phyloP scores from a whole-genome alignment of 2,329 filamentous ascomycete species.

The Penicillium hesseltinei region DNA sequence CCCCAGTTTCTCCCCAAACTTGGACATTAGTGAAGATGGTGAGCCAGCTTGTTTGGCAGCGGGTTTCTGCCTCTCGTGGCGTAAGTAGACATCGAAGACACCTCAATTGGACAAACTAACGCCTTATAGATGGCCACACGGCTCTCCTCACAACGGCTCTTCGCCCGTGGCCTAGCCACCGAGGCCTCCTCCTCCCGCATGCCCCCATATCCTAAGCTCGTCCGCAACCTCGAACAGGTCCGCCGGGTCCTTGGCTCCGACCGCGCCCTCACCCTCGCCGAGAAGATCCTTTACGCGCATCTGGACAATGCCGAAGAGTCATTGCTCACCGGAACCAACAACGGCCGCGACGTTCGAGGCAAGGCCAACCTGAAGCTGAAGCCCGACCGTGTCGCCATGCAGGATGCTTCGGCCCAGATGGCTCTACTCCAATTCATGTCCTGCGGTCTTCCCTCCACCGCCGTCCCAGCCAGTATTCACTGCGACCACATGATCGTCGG shows the following conservation, averaged over 20 bases:
- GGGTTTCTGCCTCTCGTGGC: constrained; percentile 38
- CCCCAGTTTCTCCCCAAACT: constrained; percentile 16
- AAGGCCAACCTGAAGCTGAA: constrained; percentile 94
- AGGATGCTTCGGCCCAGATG: constrained; percentile 98
- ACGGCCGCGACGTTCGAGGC: constrained; percentile 80
- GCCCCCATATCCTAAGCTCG: constrained; percentile 79
- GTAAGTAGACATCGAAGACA: constrained; percentile 26
- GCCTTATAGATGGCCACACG: constrained; percentile 33
- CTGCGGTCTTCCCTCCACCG: constrained; percentile 82
- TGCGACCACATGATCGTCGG: constrained; percentile 99
- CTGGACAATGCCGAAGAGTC: constrained; percentile 86
- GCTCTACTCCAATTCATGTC: constrained; percentile 98
- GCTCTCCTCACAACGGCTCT: constrained; percentile 32
- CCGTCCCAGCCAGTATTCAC: constrained; percentile 95
- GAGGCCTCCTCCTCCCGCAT: constrained; percentile 54
- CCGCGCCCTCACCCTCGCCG: constrained; percentile 75
- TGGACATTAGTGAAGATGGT: constrained; percentile 31
- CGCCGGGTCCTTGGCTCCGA: constrained; percentile 65
- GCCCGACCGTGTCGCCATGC: constrained; percentile 97
- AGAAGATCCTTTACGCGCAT: constrained; percentile 98
- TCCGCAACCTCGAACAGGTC: constrained; percentile 73
- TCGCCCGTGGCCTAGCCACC: constrained; percentile 38
- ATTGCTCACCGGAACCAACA: constrained; percentile 75
- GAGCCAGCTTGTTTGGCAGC: constrained; percentile 42
- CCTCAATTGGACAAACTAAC: constrained; percentile 14